phyloP scores from a whole-genome alignment of 139 green algal genomes.

The Medakamo hakoo region DNA sequence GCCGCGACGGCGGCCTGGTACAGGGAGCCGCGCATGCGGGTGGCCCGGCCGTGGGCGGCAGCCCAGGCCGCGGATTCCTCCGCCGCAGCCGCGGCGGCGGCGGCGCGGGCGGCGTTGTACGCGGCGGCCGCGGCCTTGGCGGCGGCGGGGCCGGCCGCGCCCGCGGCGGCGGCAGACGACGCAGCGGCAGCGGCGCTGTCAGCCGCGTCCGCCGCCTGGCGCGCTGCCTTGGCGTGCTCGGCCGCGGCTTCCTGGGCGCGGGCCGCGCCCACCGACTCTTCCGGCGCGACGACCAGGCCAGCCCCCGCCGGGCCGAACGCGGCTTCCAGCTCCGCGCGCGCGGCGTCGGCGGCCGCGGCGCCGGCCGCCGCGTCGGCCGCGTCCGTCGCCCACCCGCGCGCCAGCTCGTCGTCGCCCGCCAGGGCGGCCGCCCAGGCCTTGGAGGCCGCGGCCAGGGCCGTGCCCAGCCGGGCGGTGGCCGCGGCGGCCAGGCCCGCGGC shows the following conservation, averaged over 20 bases:
- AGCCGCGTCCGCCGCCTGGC: background rate
- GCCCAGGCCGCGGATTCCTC: background rate
- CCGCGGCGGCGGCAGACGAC: too few relatives aligned
- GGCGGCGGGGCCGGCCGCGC: too few relatives aligned
- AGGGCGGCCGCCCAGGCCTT: background rate
- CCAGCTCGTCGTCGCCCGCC: too few relatives aligned
- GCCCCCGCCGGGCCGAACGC: background rate
- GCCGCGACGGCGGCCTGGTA: background rate
- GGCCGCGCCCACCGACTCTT: background rate
- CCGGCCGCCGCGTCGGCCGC: too few relatives aligned
- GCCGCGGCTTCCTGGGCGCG: background rate
- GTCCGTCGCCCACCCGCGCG: too few relatives aligned
- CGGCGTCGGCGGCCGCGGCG: background rate
- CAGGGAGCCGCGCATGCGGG: background rate
- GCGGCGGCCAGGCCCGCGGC: slow-evolving; percentile 2
- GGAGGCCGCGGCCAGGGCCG: background rate
- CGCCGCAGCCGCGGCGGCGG: too few relatives aligned
- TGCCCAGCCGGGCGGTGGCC: background rate
- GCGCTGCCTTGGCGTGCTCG: background rate
- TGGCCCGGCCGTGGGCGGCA: background rate
- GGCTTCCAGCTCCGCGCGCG: background rate
- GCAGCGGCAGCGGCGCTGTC: background rate
- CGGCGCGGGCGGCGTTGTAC: background rate
- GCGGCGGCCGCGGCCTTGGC: background rate
- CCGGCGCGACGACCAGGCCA: background rate